Base-by-base conservation (phyloP, 108 stramenopile species). In the Conticribra guillardii region DNA sequence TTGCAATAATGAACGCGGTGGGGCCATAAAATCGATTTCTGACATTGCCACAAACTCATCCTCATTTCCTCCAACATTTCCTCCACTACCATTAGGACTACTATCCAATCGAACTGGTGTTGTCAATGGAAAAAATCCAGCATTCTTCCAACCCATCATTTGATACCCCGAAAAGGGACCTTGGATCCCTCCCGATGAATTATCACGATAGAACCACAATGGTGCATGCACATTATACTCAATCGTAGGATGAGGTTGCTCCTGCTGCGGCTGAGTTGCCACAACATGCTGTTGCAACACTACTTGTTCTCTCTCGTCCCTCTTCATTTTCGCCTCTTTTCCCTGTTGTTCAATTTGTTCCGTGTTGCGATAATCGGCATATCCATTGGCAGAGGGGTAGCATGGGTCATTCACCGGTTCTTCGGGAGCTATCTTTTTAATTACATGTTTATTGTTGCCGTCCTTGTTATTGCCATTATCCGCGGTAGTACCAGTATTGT, bases 161-260 rank as follows among this genome's bases (percentile, higher is more conserved):
- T 75, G 74, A 4, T 71, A 34, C 30, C 79, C 79, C 11, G 71
- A 51, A 70, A 83, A 94, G 4, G 93, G 93, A 53, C 93, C 93
- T 68, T 94, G 93, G 7, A 89, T 80, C 7, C 77, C 73, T 21
- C 79, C 74, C 7, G 73, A 70, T 8, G 83, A 70, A 33, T 64
- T 79, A 62, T 94, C 93, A 18, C 48, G 67, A 64, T 94, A 94
- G 65, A 82, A 86, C 76, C 87, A 90, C 66, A 64, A 28, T 50
- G 69, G 56, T 62, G 67, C 49, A 55, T 84, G 44, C 22, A 57
- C 69, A 60, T 74, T 74, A 32, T 73, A 64, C n/a, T n/a, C n/a
- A n/a, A n/a, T n/a, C n/a, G n/a, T n/a, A n/a, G n/a, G n/a, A n/a
- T n/a, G n/a, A n/a, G n/a, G n/a, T n/a, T n/a, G n/a, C n/a, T n/a